Conservation (phyloP, 495 filamentous ascomycete genomes). For the Aspergillus incahuasiensis region DNA sequence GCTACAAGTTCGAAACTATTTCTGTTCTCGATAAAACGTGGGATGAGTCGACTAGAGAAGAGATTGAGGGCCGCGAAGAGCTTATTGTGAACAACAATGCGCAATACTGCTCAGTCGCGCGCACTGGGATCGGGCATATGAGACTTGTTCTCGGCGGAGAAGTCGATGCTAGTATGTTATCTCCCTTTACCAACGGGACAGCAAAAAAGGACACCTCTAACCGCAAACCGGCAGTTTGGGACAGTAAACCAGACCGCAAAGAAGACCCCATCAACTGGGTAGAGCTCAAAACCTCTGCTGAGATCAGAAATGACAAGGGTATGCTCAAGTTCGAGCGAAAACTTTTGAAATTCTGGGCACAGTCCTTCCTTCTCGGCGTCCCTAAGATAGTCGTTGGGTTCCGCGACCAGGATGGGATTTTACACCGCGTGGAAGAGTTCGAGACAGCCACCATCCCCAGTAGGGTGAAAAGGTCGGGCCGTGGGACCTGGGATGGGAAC, state of each 20-base stretch:
- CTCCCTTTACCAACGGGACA: not conserved
- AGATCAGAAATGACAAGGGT: constrained; percentile 59
- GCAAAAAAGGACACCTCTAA: not conserved
- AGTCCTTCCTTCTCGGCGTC: constrained; percentile 91
- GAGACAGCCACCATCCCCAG: constrained; percentile 72
- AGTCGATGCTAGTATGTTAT: constrained; percentile 73
- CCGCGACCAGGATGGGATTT: constrained; percentile 66
- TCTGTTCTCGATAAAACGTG: constrained; percentile 68
- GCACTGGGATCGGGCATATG: constrained; percentile 72
- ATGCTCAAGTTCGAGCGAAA: constrained; percentile 78
- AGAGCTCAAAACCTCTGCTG: constrained; percentile 86
- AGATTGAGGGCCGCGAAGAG: constrained; percentile 70
- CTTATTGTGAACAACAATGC: constrained; percentile 77
- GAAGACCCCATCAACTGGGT: constrained; percentile 79
- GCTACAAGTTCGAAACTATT: constrained; percentile 95
- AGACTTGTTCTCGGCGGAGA: constrained; percentile 83
- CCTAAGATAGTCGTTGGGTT: constrained; percentile 90
- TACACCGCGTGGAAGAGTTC: constrained; percentile 67
- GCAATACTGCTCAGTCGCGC: constrained; percentile 91
- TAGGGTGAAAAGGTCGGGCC: constrained; percentile 60
- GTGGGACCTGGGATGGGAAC: constrained; percentile 78
- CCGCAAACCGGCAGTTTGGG: constrained; percentile 60
- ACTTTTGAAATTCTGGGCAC: constrained; percentile 91
- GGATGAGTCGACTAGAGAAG: constrained; percentile 61
- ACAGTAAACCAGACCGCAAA: constrained; percentile 62